Base-by-base conservation (phyloP, 345 rosid genomes). In the Carallia pectinifolia region DNA sequence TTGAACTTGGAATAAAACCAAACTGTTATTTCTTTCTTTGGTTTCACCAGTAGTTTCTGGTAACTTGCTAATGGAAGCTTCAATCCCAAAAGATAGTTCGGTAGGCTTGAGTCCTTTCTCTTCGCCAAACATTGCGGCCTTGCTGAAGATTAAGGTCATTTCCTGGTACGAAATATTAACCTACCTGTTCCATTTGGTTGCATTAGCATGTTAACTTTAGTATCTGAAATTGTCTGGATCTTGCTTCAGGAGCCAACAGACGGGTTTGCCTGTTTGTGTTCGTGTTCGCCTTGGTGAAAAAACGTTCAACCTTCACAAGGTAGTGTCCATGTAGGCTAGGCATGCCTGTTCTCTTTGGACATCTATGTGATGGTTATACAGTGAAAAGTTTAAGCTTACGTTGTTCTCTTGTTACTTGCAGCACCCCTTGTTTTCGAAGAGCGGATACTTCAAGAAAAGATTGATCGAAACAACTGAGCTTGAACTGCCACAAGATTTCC, bases 391-490 rank as follows among this genome's bases (percentile, higher is more conserved):
- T 29, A 66, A 17, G 47, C 60, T 72, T 30, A 55, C 23, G 44
- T 63, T n/a, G 48, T 69, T 31, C 60, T 54, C 74, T 56, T 71
- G 48, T 18, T 47, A 9, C 40, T 77, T 81, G 88, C 66, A 91
- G 97, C 74, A 64, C 69, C 94, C 88, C 9, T 60, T 91, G 71
- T 80, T 75, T 59, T 78, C 85, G 15, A 91, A 81, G 75, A 86
- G 97, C 47, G 91, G 92, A 80, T 91, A 83, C 85, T 86, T 91
- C 73, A 85, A 80, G 73, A 78, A 79, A 65, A 81, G 82, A 72
- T 61, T 83, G 70, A 76, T 62, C 1, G 82, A 80, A 44, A 76
- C 88, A 6, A 66, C 74, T 1, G 89, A 86, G 76, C 64, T 87
- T 16, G 86, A 87, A 65, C 80, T 91, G 50, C 89, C 87, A 13